A percentile compares a stretch with the other conserved stretches of the same genome.
These are phyloP conservation scores for Alopecurus myosuroides DNA, from an alignment of 176 grass and related monocot genomes.

Conservation along the genomic window DNA sequence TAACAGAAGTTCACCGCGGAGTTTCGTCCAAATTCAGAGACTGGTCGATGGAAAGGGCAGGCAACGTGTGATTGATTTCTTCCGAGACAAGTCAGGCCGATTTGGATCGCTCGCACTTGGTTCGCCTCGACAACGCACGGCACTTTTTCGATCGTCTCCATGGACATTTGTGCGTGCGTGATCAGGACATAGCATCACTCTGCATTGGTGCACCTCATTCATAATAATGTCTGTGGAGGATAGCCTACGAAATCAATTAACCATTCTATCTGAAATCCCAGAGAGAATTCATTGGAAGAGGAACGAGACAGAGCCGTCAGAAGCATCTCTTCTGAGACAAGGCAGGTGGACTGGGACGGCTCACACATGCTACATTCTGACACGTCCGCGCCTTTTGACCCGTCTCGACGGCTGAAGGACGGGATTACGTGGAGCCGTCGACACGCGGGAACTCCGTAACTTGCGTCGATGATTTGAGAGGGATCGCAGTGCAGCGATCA, in stretches of 20 bases:
- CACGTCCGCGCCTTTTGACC: not conserved
- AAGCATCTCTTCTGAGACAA: not conserved
- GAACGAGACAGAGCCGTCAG: too few species aligned
- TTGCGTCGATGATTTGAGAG: not conserved
- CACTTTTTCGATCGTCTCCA: too few species aligned
- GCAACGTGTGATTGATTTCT: not conserved
- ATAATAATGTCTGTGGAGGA: not conserved
- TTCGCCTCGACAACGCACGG: not conserved
- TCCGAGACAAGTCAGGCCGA: not conserved
- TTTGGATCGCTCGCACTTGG: not conserved
- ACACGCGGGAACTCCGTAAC: not conserved
- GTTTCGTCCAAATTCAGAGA: not conserved
- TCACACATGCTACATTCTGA: not conserved
- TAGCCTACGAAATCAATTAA: not conserved
- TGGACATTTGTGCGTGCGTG: not conserved
- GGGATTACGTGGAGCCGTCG: not conserved
- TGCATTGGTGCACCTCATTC: too few species aligned
- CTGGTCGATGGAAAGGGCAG: not conserved
- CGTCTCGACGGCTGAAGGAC: not conserved
- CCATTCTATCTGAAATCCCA: not conserved
- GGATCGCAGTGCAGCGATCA: not conserved
- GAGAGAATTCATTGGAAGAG: too few species aligned
- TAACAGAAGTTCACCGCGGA: not conserved
- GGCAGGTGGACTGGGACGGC: not conserved
- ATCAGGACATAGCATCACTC: not conserved